Base-by-base conservation (phyloP, 75 land plant species). In the Picea glauca region DNA sequence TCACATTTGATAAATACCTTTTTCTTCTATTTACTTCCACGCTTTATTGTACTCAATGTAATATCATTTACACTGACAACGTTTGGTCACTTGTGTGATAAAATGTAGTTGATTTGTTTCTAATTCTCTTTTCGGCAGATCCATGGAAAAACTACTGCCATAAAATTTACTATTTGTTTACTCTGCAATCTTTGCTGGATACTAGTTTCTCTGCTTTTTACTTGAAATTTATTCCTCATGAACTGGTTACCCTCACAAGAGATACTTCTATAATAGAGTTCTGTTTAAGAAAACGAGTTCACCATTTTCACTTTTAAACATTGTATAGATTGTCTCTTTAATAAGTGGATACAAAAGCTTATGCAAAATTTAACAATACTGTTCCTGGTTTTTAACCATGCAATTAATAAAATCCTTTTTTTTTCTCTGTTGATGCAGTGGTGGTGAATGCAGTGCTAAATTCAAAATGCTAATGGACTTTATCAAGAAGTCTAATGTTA, bases 381-480 rank as follows among this genome's bases (percentile, higher is more conserved):
- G 46, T 76, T 70, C 60, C n/a, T 14, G 12, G 63, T 14, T 30
- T 59, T 79, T 26, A 18, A 73, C 35, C 14, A 17, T 35, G 26
- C 31, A 31, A 9, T 56, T 38, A 17, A 57, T 13, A 5, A 11
- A 77, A n/a, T 26, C 58, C 17, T 76, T 66, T 20, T 31, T n/a
- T 3, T 70, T 43, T 4, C 9, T 70, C 43, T 70, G 70, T 3
- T 70, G 40, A 43, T 70, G 74, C 91, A 89, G 97, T 83, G 95
- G 95, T 59, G 93, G 98, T 58, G 99, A 96, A 66, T 93, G 89
- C 76, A 93, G 92, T 81, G 72, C 84, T 18, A 91, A 87, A 81
- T 96, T 96, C 82, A 96, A 94, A 85, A 77, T 80, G 77, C 91
- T 96, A 67, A 94, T 96, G 93, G 85, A 84, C 63, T 78, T 82